Conservation (phyloP, 2,329 filamentous ascomycete species). For the Leptographium radiaticola region DNA sequence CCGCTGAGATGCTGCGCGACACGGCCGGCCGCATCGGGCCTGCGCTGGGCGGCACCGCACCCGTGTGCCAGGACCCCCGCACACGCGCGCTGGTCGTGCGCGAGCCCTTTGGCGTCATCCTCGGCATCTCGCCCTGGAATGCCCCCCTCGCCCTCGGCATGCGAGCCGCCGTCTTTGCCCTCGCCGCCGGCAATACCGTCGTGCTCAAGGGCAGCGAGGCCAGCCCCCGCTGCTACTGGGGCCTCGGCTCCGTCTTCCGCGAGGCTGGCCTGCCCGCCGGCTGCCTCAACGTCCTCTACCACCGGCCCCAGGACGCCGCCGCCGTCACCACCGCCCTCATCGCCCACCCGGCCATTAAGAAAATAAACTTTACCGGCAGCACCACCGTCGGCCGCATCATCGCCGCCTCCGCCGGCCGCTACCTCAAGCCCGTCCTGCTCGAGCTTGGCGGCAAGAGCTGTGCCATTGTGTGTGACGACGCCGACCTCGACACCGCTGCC, state of each 20-base stretch:
- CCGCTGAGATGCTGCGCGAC: constrained; percentile 26
- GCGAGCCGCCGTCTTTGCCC: constrained; percentile 44
- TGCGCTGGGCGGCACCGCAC: not conserved
- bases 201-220: constrained; percentile 61
- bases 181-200: constrained; percentile 65
- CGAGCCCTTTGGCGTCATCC: constrained; percentile 67
- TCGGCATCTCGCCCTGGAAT: constrained; percentile 68
- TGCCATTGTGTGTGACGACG: constrained; percentile 68
- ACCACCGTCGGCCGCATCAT: constrained; percentile 64
- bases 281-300: constrained; percentile 58
- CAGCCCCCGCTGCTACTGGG: constrained; percentile 50
- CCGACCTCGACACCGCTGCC: constrained; percentile 61
- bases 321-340: constrained; percentile 56
- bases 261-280: constrained; percentile 67
- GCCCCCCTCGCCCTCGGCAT: constrained; percentile 41
- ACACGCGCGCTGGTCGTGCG: constrained; percentile 48
- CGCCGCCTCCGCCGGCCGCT: constrained; percentile 52
- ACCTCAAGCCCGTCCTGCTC: constrained; percentile 67
- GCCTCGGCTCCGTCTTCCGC: constrained; percentile 49
- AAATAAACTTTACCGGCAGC: constrained; percentile 79
- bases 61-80: not conserved
- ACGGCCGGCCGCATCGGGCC: constrained; percentile 23
- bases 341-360: constrained; percentile 52
- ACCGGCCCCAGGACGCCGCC: constrained; percentile 51
- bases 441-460: constrained; percentile 76